A percentile compares a stretch with the other conserved stretches of the same genome.
Evolutionary conservation across 345 rosid species (phyloP).

Genomic region (Citrus medica): DNA sequence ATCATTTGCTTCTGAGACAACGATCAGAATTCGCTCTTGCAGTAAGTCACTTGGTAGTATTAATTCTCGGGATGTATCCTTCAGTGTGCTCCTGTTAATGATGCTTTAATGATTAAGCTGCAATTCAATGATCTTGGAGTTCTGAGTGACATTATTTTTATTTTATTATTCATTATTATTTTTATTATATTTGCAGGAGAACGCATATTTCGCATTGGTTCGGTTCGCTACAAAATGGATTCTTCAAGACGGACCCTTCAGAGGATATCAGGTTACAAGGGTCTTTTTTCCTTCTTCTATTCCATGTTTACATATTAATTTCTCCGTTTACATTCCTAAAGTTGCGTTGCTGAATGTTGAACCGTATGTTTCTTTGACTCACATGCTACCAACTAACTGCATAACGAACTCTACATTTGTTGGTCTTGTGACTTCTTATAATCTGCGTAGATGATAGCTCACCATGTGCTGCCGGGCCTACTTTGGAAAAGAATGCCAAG

Average conservation of each 20-base stretch:
- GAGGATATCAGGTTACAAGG: constrained; percentile 63
- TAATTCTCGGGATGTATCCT: neutral
- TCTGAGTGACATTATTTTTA: neutral
- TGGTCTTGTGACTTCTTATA: neutral
- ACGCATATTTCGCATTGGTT: constrained; percentile 81
- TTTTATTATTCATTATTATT: neutral
- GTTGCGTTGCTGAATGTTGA: neutral
- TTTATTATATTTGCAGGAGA: constrained; percentile 40
- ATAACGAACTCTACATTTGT: neutral
- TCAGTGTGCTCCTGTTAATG: neutral
- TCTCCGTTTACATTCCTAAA: neutral
- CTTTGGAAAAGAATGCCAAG: constrained; percentile 44
- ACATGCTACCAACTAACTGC: neutral
- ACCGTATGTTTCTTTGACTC: neutral
- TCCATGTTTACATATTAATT: neutral
- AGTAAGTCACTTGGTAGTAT: constrained; percentile 38
- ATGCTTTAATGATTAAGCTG: constrained; percentile 10
- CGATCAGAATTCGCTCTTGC: constrained; percentile 39
- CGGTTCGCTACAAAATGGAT: constrained; percentile 85
- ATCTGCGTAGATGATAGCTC: constrained; percentile 51
- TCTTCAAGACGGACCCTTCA: constrained; percentile 86
- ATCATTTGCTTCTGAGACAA: constrained; percentile 29
- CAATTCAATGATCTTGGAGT: neutral
- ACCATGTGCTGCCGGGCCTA: constrained; percentile 34
- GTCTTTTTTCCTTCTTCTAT: neutral